These are phyloP conservation scores for Anisogramma anomala DNA, from an alignment of 2,329 filamentous ascomycete genomes.

Conservation along the genomic window DNA sequence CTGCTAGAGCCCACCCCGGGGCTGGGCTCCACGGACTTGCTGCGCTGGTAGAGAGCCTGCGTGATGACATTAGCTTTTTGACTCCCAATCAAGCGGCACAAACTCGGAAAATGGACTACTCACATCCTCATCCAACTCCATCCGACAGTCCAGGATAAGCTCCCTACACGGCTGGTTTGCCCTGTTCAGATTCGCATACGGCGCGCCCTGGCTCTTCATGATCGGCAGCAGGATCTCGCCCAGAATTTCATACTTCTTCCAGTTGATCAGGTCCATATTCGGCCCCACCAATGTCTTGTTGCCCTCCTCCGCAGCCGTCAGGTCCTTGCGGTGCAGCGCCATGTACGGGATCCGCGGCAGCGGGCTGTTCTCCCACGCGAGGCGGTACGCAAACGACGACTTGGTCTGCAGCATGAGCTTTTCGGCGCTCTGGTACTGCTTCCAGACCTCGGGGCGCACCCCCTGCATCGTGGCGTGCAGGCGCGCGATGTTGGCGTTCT, in stretches of 20 bases:
- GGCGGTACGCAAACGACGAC: constrained; percentile 86
- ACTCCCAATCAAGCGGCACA: too few relatives aligned
- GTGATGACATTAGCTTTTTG: neutral
- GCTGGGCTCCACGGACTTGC: constrained; percentile 12
- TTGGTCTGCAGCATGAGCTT: constrained; percentile 90
- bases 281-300: constrained; percentile 78
- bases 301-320: constrained; percentile 85
- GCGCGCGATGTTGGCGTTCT: constrained; percentile 75
- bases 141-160: constrained; percentile 68
- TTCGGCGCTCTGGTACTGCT: constrained; percentile 76
- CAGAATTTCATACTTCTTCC: constrained; percentile 96
- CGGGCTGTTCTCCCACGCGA: constrained; percentile 94
- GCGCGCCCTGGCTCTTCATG: constrained; percentile 79
- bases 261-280: constrained; percentile 70
- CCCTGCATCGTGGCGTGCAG: constrained; percentile 68
- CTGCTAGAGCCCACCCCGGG: constrained; percentile 7
- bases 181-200: constrained; percentile 59
- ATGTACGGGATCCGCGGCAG: constrained; percentile 87
- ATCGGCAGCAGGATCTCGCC: constrained; percentile 83
- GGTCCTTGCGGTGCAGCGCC: constrained; percentile 75
- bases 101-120: too few relatives aligned
- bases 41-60: constrained; percentile 13
- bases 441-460: constrained; percentile 59
- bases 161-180: constrained; percentile 58
- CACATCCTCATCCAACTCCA: constrained; percentile 81